Conservation (phyloP, 2,329 filamentous ascomycete species). For the Celoporthe dispersa region DNA sequence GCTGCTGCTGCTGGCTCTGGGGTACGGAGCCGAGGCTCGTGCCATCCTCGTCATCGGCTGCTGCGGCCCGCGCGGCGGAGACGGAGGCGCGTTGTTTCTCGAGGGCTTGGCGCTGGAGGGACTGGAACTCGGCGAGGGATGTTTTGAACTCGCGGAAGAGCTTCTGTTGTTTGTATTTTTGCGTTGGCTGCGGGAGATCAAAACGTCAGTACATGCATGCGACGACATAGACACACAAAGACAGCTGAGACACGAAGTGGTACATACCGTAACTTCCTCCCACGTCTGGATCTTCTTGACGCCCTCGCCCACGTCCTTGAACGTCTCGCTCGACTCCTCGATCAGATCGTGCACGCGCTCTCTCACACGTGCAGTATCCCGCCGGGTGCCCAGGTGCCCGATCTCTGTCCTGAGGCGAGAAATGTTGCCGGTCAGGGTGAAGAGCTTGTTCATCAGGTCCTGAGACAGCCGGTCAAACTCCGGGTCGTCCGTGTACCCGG, state of each 20-base stretch:
- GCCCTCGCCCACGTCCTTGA: conserved; percentile 91
- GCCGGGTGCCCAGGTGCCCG: conserved; percentile 82
- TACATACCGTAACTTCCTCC: conserved; percentile 78
- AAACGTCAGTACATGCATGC: not conserved
- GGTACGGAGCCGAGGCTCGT: conserved; percentile 36
- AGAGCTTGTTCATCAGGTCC: conserved; percentile 84
- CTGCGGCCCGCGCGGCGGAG: conserved; percentile 74
- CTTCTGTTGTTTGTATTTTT: conserved; percentile 96
- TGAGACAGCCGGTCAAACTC: conserved; percentile 85
- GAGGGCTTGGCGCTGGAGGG: conserved; percentile 84
- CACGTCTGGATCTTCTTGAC: conserved; percentile 89
- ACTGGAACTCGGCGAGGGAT: conserved; percentile 88
- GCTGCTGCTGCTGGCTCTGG: conserved; percentile 54
- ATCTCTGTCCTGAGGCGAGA: conserved; percentile 84
- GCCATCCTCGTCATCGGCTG: conserved; percentile 66
- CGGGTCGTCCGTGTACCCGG: conserved; percentile 86
- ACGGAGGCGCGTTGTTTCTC: conserved; percentile 92
- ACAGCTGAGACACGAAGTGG: not conserved
- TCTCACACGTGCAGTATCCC: conserved; percentile 87
- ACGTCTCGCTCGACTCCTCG: conserved; percentile 82
- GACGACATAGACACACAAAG: not conserved
- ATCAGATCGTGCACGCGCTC: conserved; percentile 88
- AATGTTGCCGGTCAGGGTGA: conserved; percentile 86
- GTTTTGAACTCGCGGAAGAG: conserved; percentile 91
- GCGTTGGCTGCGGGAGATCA: conserved; percentile 68